Conservation (phyloP, 1,139 yeast genomes). For the Diutina sp. region DNA sequence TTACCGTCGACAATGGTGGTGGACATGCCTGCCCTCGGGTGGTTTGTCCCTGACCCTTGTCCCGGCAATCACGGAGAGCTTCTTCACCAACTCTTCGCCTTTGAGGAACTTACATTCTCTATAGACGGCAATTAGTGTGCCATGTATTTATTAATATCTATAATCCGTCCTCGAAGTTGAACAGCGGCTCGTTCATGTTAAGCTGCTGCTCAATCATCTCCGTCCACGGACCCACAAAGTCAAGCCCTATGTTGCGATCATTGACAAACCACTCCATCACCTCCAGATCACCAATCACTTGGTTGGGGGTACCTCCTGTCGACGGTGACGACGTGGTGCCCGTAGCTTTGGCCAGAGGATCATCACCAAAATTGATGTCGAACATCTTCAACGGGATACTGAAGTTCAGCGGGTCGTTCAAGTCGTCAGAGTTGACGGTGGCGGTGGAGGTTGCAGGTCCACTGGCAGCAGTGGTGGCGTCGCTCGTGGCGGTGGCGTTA, state of each 20-base stretch:
- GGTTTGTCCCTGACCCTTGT: neutral
- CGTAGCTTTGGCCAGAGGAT: neutral
- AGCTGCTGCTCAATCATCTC: conserved; percentile 65
- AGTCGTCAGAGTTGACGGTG: neutral
- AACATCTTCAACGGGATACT: neutral
- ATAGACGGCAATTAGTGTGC: neutral
- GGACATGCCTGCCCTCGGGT: neutral
- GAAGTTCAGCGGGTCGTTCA: neutral
- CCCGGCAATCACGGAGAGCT: neutral
- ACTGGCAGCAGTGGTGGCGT: neutral
- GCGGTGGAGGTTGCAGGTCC: neutral
- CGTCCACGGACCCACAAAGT: conserved; percentile 83
- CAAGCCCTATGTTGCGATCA: conserved; percentile 58
- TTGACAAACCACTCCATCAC: conserved; percentile 64
- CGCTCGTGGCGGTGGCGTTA: neutral
- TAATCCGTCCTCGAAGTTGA: conserved; percentile 13
- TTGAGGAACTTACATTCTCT: neutral
- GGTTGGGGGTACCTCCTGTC: neutral
- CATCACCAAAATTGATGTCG: neutral
- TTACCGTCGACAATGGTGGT: neutral
- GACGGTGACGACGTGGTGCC: neutral
- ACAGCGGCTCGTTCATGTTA: conserved; percentile 15
- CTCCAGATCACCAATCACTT: conserved; percentile 27
- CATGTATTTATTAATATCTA: neutral
- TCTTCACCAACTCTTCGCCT: neutral